phyloP scores from a whole-genome alignment of 148 eudicot genomes.

The Nepenthes mirabilis region DNA sequence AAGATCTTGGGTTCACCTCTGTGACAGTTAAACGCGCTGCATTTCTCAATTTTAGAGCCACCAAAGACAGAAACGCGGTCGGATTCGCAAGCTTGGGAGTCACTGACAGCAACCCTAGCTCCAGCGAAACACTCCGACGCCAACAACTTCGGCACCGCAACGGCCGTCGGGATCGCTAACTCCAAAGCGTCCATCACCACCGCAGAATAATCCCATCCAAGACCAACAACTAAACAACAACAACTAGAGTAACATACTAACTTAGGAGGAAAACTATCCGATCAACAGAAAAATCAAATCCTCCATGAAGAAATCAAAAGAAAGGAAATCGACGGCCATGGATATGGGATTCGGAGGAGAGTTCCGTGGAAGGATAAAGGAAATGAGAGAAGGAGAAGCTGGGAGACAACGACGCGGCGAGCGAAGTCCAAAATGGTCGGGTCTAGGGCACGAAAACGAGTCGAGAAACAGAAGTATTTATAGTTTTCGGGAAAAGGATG shows the following conservation, averaged over 20 bases:
- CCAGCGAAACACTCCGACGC: constrained; percentile 40
- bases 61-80: constrained; percentile 8
- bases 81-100: constrained; percentile 21
- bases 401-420: constrained; percentile 18
- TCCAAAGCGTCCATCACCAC: constrained; percentile 34
- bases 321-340: background rate
- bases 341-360: constrained; percentile 2
- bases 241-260: background rate
- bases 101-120: constrained; percentile 26
- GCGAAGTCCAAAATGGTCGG: constrained; percentile 17
- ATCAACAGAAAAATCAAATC: background rate
- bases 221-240: background rate
- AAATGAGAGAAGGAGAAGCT: constrained; percentile 3
- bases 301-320: background rate
- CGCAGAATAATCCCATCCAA: constrained; percentile 7
- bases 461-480: constrained; percentile 40
- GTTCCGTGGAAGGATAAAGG: background rate
- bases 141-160: constrained; percentile 34
- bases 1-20: constrained; percentile 20
- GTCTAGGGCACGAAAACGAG: constrained; percentile 44
- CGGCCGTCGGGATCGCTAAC: constrained; percentile 23
- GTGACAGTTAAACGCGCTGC: constrained; percentile 10
- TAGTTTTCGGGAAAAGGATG: constrained; percentile 86
- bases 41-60: constrained; percentile 14
- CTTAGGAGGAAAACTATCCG: background rate